phyloP scores from a whole-genome alignment of 192 early-diverging fungal genomes.

The Podochytrium sp. region DNA sequence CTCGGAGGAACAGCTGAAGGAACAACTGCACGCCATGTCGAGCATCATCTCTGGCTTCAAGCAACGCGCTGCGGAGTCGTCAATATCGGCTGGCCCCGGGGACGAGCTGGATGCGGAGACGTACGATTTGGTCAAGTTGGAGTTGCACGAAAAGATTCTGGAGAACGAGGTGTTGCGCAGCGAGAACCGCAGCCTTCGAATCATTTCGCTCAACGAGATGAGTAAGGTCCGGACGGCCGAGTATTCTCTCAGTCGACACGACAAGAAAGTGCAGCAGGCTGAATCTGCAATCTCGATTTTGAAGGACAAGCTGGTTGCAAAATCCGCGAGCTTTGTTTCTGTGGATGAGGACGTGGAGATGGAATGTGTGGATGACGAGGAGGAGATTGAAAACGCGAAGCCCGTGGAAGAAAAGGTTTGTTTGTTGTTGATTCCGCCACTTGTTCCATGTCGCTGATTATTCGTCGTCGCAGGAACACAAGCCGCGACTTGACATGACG shows the following conservation, averaged over 20 bases:
- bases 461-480: background rate
- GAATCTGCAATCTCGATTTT: slow-evolving; percentile 4
- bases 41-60: slow-evolving; percentile 4
- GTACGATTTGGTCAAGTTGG: slow-evolving; percentile 16
- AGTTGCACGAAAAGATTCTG: slow-evolving; percentile 1
- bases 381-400: background rate
- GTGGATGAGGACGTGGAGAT: background rate
- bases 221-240: slow-evolving; percentile 20
- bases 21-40: background rate
- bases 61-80: background rate
- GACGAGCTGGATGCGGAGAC: slow-evolving; percentile 4
- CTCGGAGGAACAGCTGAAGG: slow-evolving; percentile 19
- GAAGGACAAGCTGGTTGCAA: slow-evolving; percentile 22
- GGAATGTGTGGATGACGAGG: background rate
- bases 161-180: slow-evolving; percentile 28
- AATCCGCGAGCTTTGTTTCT: no score
- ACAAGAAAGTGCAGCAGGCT: slow-evolving; percentile 17
- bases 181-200: slow-evolving; percentile 18
- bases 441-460: background rate
- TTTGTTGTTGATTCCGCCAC: background rate
- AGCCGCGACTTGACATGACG: background rate
- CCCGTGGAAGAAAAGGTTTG: background rate
- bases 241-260: slow-evolving; percentile 13
- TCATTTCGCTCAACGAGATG: slow-evolving; percentile 34
- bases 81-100: background rate